A percentile compares a stretch with the other conserved stretches of the same genome.
Evolutionary conservation across 176 grass and related monocot species (phyloP).

Genomic region (Aechmea fasciata): DNA sequence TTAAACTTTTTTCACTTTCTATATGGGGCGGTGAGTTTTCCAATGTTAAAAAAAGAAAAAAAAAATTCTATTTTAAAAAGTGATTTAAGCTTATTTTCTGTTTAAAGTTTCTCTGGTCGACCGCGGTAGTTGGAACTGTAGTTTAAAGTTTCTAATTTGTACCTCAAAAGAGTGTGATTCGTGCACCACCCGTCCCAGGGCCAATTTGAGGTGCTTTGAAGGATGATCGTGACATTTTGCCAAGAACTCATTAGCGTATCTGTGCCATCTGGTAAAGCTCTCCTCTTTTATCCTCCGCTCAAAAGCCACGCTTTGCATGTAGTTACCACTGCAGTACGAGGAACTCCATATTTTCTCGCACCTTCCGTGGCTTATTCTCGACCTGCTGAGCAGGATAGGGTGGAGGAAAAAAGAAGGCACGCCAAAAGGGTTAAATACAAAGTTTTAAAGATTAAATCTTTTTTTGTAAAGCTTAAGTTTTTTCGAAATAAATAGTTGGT

Average conservation of each 20-base stretch:
- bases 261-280: slow-evolving; percentile 49
- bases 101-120: too few species aligned
- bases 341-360: slow-evolving; percentile 32
- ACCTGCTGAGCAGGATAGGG: slow-evolving; percentile 25
- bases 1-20: too few species aligned
- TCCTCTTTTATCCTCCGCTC: slow-evolving; percentile 58
- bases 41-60: too few species aligned
- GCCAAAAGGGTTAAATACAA: not conserved
- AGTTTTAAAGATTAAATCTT: too few species aligned
- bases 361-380: slow-evolving; percentile 49
- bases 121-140: too few species aligned
- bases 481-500: too few species aligned
- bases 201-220: slow-evolving; percentile 39
- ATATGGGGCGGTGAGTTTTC: too few species aligned
- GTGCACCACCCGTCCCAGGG: slow-evolving; percentile 45
- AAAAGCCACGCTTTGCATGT: slow-evolving; percentile 52
- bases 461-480: too few species aligned
- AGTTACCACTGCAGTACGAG: slow-evolving; percentile 65
- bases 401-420: too few species aligned
- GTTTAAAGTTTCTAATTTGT: too few species aligned
- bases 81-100: too few species aligned
- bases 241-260: slow-evolving; percentile 27
- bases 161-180: slow-evolving; percentile 78
- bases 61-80: too few species aligned
- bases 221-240: slow-evolving; percentile 15